Evolutionary conservation across 176 grass and related monocot genomes (phyloP).

Genomic region (Luzula sylvatica): DNA sequence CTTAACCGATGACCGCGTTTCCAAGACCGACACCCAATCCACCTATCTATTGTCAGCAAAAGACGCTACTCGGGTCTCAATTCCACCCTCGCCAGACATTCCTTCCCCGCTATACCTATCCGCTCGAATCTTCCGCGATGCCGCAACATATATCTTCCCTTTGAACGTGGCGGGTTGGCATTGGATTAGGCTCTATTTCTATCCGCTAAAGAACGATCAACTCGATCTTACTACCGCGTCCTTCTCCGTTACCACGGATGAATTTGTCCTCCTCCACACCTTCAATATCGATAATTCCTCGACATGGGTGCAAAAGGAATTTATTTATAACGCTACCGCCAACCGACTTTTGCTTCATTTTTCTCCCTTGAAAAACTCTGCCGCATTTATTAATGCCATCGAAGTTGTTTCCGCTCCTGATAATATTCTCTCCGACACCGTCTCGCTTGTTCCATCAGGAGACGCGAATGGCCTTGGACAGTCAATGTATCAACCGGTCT

Average conservation of each 20-base stretch:
- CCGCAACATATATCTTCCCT: slow-evolving; percentile 71
- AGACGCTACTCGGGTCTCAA: slow-evolving; percentile 44
- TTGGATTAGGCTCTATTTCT: slow-evolving; percentile 74
- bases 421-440: slow-evolving; percentile 42
- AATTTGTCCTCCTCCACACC: slow-evolving; percentile 69
- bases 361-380: slow-evolving; percentile 37
- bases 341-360: slow-evolving; percentile 45
- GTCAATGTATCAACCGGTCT: slow-evolving; percentile 47
- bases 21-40: slow-evolving; percentile 62
- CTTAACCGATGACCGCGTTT: slow-evolving; percentile 38
- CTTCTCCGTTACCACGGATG: slow-evolving; percentile 57
- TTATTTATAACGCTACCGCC: slow-evolving; percentile 54
- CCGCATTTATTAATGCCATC: slow-evolving; percentile 80
- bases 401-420: slow-evolving; percentile 82
- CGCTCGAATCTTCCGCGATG: slow-evolving; percentile 52
- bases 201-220: slow-evolving; percentile 44
- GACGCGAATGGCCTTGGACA: slow-evolving; percentile 26
- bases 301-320: slow-evolving; percentile 58
- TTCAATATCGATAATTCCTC: slow-evolving; percentile 37
- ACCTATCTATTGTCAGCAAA: slow-evolving; percentile 45
- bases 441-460: slow-evolving; percentile 36
- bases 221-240: slow-evolving; percentile 41
- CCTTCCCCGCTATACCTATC: slow-evolving; percentile 47
- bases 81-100: slow-evolving; percentile 20
- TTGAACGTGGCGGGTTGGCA: slow-evolving; percentile 53